Evolutionary conservation across 2,329 filamentous ascomycete species (phyloP), one percentile per base, ranked within the genome.

Genomic region (Dactylellina haptotyla): DNA sequence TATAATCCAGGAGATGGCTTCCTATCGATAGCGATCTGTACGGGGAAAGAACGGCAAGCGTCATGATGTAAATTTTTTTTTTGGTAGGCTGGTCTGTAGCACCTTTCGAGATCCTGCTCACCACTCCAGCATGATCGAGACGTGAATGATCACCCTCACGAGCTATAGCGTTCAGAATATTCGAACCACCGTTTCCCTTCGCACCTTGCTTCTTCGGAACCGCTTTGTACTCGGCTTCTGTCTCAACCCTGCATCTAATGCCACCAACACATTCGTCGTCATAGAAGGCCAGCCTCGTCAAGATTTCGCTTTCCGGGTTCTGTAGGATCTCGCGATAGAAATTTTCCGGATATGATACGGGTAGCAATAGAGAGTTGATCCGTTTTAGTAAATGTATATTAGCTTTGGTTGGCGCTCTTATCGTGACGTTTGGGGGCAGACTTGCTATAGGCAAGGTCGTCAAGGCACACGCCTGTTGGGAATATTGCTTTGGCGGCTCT

Each of bases 321-420:
- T 87, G 82, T 67, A 85, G 80, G 62, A 86, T 83, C 37, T 82
- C 82, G 58, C 83, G 80, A 83, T 89, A 90, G 81, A 90, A 90
- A 51, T 83, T 83, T 79, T 89, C 87, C 2, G 86, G 84, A 79
- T 90, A 90, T 79, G 83, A 82, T 69, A 90, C 86, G 54, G 86
- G 87, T 0, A 90, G 85, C 58, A 90, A 84, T 56, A 90, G 84
- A 46, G 86, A 82, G 80, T 89, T 89, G 80, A 90, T 88, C 77
- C 87, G 85, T 39, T 86, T 86, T 4, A 90, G 83, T 46, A 86
- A 83, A 65, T 85, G 81, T 65, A 89, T 80, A 80, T 89, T 86
- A 48, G 81, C 78, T 46, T 82, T 80, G 0, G 82, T 80, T 58
- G 88, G 81, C 59, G 82, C 81, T 4, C 84, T 83, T 78, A 89